Conservation (phyloP, 179 eudicot species). For the Pouteria campechiana region DNA sequence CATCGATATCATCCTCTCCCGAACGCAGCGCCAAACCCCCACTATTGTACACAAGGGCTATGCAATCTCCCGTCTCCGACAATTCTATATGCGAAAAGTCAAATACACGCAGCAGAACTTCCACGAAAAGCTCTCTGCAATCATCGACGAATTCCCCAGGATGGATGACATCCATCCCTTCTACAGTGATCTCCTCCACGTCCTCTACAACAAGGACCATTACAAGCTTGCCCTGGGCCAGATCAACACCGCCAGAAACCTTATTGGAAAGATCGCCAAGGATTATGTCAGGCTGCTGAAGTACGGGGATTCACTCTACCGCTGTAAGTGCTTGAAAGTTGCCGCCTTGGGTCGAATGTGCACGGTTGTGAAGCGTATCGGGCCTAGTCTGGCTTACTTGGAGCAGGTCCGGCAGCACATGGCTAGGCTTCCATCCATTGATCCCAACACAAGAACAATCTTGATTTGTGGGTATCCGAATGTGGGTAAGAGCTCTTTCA, state of each 20-base stretch:
- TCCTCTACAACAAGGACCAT: conserved; percentile 86
- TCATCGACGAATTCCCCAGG: conserved; percentile 88
- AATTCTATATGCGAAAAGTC: conserved; percentile 90
- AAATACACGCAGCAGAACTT: conserved; percentile 74
- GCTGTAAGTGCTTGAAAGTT: conserved; percentile 85
- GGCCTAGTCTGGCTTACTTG: conserved; percentile 92
- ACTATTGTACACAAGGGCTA: conserved; percentile 94
- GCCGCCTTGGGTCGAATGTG: conserved; percentile 99
- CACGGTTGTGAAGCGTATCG: conserved; percentile 65
- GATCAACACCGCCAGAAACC: conserved; percentile 78
- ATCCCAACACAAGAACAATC: conserved; percentile 83
- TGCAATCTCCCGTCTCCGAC: conserved; percentile 73
- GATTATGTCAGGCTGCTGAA: conserved; percentile 79
- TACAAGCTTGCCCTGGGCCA: conserved; percentile 99
- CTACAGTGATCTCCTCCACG: conserved; percentile 87
- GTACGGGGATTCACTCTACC: conserved; percentile 83
- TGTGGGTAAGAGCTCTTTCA: conserved; percentile 96
- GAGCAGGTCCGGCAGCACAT: conserved; percentile 94
- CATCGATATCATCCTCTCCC: conserved; percentile 73
- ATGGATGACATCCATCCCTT: conserved; percentile 89
- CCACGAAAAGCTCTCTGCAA: conserved; percentile 79
- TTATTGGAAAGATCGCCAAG: conserved; percentile 64
- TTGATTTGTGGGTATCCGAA: conserved; percentile 92
- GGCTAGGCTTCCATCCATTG: conserved; percentile 93
- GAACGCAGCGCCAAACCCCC: conserved; percentile 87